phyloP scores from a whole-genome alignment of 179 eudicot genomes.

The Beta lomatogona region DNA sequence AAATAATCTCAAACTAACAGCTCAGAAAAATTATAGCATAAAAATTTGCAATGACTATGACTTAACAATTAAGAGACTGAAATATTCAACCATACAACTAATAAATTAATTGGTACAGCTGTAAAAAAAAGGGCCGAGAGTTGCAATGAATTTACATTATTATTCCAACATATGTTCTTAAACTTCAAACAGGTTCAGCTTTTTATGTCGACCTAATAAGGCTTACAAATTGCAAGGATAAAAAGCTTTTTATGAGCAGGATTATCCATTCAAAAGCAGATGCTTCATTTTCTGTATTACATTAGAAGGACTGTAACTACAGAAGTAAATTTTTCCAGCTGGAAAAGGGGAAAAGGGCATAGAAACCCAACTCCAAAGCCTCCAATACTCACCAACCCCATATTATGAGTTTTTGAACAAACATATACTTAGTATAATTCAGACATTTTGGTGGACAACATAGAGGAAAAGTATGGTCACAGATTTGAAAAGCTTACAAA shows the following conservation, averaged over 20 bases:
- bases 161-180: neutral
- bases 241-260: neutral
- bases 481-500: no score
- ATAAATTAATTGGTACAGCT: neutral
- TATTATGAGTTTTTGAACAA: neutral
- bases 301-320: neutral
- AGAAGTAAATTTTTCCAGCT: neutral
- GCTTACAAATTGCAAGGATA: neutral
- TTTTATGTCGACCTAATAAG: neutral
- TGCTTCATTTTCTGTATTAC: neutral
- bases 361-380: neutral
- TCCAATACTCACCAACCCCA: neutral
- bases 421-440: neutral
- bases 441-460: neutral
- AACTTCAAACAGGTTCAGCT: neutral
- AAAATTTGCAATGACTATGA: neutral
- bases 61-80: neutral
- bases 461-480: neutral
- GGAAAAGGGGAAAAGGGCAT: neutral
- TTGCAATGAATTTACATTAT: neutral
- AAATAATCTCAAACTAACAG: neutral
- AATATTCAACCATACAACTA: neutral
- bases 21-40: neutral
- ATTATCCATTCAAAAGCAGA: neutral
- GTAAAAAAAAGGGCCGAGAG: neutral